Conservation (phyloP, 2,329 filamentous ascomycete genomes). For the Diaporthe humulicola region DNA sequence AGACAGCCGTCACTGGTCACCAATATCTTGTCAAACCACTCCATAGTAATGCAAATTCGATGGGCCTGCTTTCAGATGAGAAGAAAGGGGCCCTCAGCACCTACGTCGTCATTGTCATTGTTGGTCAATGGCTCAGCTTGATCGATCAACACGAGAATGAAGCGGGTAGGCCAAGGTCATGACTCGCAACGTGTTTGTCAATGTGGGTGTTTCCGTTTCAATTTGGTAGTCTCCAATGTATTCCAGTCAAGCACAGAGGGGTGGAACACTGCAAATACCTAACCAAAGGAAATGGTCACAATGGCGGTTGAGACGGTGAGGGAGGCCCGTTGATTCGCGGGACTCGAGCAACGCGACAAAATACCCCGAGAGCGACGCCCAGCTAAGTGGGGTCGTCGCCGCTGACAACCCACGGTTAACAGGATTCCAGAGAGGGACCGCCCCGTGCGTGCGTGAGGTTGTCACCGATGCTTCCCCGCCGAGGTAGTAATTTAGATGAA, state of each 20-base stretch:
- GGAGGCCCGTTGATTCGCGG: neutral
- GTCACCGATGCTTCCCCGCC: slow-evolving; percentile 17
- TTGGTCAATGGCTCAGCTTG: neutral
- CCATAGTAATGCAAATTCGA: neutral
- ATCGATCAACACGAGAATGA: slow-evolving; percentile 3
- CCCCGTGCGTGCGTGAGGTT: neutral
- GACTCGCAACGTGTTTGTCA: neutral
- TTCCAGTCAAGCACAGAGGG: neutral
- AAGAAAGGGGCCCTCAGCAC: neutral
- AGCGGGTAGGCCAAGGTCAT: neutral
- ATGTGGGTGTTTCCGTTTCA: neutral
- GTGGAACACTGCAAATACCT: neutral
- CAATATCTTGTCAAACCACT: neutral
- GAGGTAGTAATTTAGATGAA: slow-evolving; percentile 9
- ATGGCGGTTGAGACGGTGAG: neutral
- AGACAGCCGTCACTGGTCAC: neutral
- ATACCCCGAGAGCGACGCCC: neutral
- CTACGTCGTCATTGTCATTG: neutral
- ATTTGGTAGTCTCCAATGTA: neutral
- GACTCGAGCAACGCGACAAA: neutral
- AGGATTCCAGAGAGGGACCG: neutral
- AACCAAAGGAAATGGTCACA: neutral
- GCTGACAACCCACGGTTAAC: neutral
- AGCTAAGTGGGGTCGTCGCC: neutral
- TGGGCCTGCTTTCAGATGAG: neutral